Percentiles rank a stretch among this genome's conserved stretches.
Conservation (phyloP, 2,329 filamentous ascomycete genomes). For the Cladosporium colombiae region DNA sequence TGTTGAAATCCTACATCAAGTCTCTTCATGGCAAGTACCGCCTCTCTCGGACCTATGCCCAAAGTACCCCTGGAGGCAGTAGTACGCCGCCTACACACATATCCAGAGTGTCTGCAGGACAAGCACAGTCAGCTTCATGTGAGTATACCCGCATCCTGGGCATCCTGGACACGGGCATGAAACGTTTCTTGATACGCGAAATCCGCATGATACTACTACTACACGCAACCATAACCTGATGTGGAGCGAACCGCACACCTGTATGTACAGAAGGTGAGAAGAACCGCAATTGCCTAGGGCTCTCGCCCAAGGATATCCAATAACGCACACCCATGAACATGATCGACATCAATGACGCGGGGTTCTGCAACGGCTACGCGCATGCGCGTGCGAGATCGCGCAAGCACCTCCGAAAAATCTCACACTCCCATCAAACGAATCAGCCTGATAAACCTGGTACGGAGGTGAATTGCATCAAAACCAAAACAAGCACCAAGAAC, state of each 20-base stretch:
- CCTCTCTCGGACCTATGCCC: neutral
- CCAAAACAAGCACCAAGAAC: neutral
- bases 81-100: neutral
- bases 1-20: neutral
- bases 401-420: neutral
- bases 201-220: neutral
- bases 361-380: neutral
- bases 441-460: neutral
- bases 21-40: neutral
- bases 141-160: neutral
- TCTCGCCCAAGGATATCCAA: neutral
- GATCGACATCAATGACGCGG: conserved; percentile 7
- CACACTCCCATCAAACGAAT: neutral
- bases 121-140: neutral
- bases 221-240: neutral
- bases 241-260: neutral
- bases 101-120: neutral
- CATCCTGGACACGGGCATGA: neutral
- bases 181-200: neutral
- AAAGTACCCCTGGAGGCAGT: neutral
- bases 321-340: conserved; percentile 1
- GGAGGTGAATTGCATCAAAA: neutral
- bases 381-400: neutral
- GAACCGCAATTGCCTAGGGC: neutral
- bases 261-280: neutral